Base-by-base conservation (phyloP, 768 basidiomycete species). In the Suillus cothurnatus region DNA sequence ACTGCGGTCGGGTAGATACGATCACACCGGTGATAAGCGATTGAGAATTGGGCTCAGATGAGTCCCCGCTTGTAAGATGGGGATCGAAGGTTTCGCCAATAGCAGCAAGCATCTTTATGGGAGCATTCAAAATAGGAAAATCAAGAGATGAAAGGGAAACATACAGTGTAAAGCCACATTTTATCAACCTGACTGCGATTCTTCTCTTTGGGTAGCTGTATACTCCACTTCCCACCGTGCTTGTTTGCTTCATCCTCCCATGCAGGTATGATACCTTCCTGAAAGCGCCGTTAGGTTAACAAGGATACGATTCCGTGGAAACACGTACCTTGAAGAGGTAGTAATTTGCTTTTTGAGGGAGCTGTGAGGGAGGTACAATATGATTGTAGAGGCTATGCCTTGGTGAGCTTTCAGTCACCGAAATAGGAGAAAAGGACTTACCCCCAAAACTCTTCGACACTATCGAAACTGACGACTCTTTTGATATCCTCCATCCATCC, bases 381-480 rank as follows among this genome's bases (percentile, higher is more conserved):
- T 98, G 97, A 79, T 98, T 97, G 81, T 97, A 96, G 68, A 97
- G 80, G 11, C 93, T 96, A 67, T 47, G 62, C 19, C 34, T 55
- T n/a, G 59, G 57, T 74, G 61, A 75, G 63, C 21, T 23, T 38
- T n/a, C 28, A 63, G 32, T 15, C 39, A 36, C 19, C 21, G 32
- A 21, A 45, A 28, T 45, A 65, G 45, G 41, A 64, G n/a, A 50
- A 23, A 63, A 43, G 36, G 5, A 82, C 90, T 71, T 71, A 93
- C 92, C 97, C 97, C 97, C 97, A 99, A 80, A 99, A 99, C 78
- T 98, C 97, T 80, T 99, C 97, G 23, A 99, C 97, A 65, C 91
- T 93, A 73, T 97, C 93, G 74, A 99, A 97, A 67, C 86, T 90
- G 76, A 98, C 94, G 62, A 99, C 97, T 64, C 93, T 91, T 73